Conservation (phyloP, 164 flowering plant genomes). For the Vitis rotundifolia region DNA sequence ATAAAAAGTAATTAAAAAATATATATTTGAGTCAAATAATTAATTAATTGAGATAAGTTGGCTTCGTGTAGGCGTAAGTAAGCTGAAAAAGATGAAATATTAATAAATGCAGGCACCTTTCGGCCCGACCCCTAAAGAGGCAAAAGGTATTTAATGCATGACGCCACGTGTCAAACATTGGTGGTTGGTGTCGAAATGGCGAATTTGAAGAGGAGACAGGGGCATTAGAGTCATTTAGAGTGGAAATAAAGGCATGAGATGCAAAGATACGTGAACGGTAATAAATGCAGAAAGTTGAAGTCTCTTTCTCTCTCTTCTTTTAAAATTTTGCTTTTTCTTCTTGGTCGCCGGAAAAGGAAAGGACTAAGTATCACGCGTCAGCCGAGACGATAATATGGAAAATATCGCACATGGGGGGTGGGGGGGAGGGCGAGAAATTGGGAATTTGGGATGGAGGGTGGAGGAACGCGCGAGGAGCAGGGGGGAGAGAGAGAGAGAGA, state of each 20-base stretch:
- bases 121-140: no score
- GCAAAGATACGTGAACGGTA: conserved; percentile 22
- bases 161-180: no score
- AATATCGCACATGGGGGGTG: neutral
- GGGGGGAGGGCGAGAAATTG: neutral
- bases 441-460: neutral
- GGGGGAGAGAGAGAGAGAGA: conserved; percentile 2
- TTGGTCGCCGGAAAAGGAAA: conserved; percentile 20
- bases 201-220: neutral
- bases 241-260: neutral
- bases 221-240: neutral
- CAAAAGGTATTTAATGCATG: no score
- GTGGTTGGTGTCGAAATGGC: neutral
- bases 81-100: neutral
- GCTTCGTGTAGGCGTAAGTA: no score
- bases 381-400: neutral
- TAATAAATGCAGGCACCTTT: neutral
- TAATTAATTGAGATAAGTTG: no score
- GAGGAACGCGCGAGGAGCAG: neutral
- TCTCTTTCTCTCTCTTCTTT: conserved; percentile 12
- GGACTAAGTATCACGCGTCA: conserved; percentile 30
- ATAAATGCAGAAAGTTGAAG: conserved; percentile 36
- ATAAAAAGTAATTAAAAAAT: no score
- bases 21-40: no score
- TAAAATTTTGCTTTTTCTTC: conserved; percentile 9